Conservation (phyloP, 2,329 filamentous ascomycete genomes). For the Xenoacremonium recifei region DNA sequence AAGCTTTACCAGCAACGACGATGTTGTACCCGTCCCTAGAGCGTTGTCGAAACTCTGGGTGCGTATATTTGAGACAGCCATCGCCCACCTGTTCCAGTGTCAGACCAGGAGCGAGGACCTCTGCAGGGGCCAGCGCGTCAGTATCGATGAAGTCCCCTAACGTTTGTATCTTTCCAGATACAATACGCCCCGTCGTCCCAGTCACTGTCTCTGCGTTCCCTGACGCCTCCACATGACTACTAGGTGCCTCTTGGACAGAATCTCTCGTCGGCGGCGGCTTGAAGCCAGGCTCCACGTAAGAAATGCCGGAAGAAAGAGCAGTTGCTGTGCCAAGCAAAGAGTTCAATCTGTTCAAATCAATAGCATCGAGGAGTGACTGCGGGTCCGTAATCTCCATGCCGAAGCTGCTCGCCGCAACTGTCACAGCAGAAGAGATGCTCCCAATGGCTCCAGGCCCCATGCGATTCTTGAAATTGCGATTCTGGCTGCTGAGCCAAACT, state of each 20-base stretch:
- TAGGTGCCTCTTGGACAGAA: too few relatives aligned
- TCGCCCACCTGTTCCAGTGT: not conserved
- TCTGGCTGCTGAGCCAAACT: slow-evolving; percentile 42
- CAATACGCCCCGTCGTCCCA: slow-evolving; percentile 9
- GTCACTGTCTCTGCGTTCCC: too few relatives aligned
- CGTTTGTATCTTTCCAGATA: slow-evolving; percentile 35
- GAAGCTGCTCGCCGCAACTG: not conserved
- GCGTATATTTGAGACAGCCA: not conserved
- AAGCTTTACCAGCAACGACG: slow-evolving; percentile 44
- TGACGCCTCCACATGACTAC: too few relatives aligned
- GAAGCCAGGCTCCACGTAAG: too few relatives aligned
- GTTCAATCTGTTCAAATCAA: too few relatives aligned
- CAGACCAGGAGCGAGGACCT: not conserved
- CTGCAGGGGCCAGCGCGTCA: slow-evolving; percentile 22
- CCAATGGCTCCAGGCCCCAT: slow-evolving; percentile 29
- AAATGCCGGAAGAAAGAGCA: too few relatives aligned
- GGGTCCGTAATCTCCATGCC: not conserved
- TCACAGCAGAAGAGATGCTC: not conserved
- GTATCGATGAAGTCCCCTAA: slow-evolving; percentile 47
- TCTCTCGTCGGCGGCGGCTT: too few relatives aligned
- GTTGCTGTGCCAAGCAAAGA: too few relatives aligned
- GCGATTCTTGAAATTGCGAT: slow-evolving; percentile 43
- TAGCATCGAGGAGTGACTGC: not conserved
- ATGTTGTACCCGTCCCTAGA: slow-evolving; percentile 27
- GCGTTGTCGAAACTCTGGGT: not conserved